These are phyloP conservation scores for Yarrowia sp. DNA, from an alignment of 805 yeast species.

Conservation along the genomic window DNA sequence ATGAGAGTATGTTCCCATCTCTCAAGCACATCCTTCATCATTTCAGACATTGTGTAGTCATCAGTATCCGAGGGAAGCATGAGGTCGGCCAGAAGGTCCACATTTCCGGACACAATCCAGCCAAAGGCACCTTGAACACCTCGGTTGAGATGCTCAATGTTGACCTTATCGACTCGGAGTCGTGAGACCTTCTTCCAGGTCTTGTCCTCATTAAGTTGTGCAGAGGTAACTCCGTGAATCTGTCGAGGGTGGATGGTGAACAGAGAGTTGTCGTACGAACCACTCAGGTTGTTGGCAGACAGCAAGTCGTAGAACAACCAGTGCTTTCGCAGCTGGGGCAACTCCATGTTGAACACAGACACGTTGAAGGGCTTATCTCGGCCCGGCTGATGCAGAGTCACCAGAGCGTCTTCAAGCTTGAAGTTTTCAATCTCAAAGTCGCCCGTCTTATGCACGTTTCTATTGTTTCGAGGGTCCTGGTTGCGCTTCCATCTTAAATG, in stretches of 20 bases:
- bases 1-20: constrained; percentile 40
- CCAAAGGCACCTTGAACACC: constrained; percentile 92
- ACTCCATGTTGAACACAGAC: constrained; percentile 80
- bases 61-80: constrained; percentile 68
- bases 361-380: constrained; percentile 75
- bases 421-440: constrained; percentile 89
- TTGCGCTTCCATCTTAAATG: constrained; percentile 78
- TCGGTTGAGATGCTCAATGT: constrained; percentile 82
- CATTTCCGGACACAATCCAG: constrained; percentile 91
- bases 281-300: constrained; percentile 80
- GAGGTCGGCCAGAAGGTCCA: constrained; percentile 90
- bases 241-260: constrained; percentile 87
- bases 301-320: constrained; percentile 89
- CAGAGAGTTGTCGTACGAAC: constrained; percentile 87
- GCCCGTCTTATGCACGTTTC: constrained; percentile 70
- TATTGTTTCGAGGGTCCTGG: constrained; percentile 79
- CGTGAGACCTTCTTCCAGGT: constrained; percentile 67
- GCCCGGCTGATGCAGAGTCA: constrained; percentile 75
- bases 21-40: constrained; percentile 41
- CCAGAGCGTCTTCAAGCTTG: constrained; percentile 77
- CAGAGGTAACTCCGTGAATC: constrained; percentile 34
- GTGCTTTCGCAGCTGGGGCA: constrained; percentile 77
- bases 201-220: constrained; percentile 32
- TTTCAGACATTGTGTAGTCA: constrained; percentile 43
- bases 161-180: constrained; percentile 77